phyloP scores from a whole-genome alignment of 164 flowering plant species.

The Cinnamomum chago region DNA sequence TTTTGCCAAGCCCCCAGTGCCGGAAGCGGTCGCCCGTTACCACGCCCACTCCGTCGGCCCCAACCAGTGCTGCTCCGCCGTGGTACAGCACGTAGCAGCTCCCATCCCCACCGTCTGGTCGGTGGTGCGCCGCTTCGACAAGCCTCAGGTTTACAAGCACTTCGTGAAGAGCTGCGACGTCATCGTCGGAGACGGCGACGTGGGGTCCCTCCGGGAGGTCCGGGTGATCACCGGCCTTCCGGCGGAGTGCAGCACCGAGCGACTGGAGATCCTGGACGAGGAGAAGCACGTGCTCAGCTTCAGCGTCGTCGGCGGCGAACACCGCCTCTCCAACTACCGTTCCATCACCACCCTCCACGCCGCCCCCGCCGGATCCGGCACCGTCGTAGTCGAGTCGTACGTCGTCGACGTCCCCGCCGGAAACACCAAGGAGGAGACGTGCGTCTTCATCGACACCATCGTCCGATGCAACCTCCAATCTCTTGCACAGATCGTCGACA shows the following conservation, averaged over 20 bases:
- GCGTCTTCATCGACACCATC: conserved; percentile 68
- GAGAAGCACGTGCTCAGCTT: conserved; percentile 69
- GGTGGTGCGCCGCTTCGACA: conserved; percentile 78
- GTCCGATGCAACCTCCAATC: conserved; percentile 75
- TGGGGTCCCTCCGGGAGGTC: conserved; percentile 65
- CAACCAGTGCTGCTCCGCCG: conserved; percentile 78
- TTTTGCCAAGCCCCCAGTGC: conserved; percentile 10
- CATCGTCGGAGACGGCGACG: conserved; percentile 43
- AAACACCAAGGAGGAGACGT: conserved; percentile 74
- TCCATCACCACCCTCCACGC: conserved; percentile 75
- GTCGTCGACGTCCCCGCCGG: conserved; percentile 71
- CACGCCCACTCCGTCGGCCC: conserved; percentile 51
- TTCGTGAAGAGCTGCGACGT: conserved; percentile 74
- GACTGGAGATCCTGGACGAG: conserved; percentile 84
- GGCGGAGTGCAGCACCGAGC: conserved; percentile 57
- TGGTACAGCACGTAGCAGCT: conserved; percentile 52
- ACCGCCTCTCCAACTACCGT: conserved; percentile 62
- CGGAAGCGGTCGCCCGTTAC: conserved; percentile 42
- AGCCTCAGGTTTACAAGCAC: conserved; percentile 76
- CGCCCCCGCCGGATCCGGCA: conserved; percentile 33
- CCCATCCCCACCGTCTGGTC: conserved; percentile 77
- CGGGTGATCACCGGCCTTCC: conserved; percentile 79
- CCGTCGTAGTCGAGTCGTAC: conserved; percentile 76
- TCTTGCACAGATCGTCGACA: conserved; percentile 55
- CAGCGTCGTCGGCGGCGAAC: conserved; percentile 84